Base-by-base conservation (phyloP, 1,284 basidiomycete species). In the Moesziomyces parantarcticus region DNA sequence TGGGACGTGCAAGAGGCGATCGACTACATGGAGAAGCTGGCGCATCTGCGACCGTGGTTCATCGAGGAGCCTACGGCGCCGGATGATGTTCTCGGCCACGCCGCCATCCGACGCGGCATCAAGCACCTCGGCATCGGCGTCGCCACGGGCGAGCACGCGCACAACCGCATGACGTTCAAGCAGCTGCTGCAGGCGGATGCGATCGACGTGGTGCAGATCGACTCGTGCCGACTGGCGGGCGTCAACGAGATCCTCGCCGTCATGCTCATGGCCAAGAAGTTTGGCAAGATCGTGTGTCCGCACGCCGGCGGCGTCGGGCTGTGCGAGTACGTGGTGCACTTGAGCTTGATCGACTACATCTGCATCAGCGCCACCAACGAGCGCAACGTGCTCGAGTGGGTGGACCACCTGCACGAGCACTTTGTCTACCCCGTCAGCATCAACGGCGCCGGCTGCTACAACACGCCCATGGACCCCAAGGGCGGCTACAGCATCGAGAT, bases 181-280 rank as follows among this genome's bases (percentile, higher is more conserved):
- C 94, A 97, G 84, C 88, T 97, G 16, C 87, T 97, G 13, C 94
- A 96, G 83, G 92, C 94, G 1, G 90, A 94, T 51, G 93, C 94
- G 16, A 93, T 97, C 80, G 93, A 96, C 81, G 94, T 97, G n/a
- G 91, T 90, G 73, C 94, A 97, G 85, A 94, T 97, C 82, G 95
- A 97, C 86, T 92, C 92, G 36, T 97, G 94, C 85, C 90, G 94
- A 58, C 87, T 97, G 26, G 93, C 92, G 3, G 94, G 94, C 59
- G 92, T 97, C 54, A 94, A 92, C 84, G 94, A 98, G 86, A 92
- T 97, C 26, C 86, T 97, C 51, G 91, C 90, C 60, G 93, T 97
- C n/a, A 86, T 98, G 65, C 87, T 97, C 63, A 94, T 97, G 92
- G 90, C 92, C 13, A 91, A 93, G 67, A 97, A 97, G 90, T 90